Evolutionary conservation across 192 early-diverging fungal genomes (phyloP).

Genomic region (Coemansia sp.): DNA sequence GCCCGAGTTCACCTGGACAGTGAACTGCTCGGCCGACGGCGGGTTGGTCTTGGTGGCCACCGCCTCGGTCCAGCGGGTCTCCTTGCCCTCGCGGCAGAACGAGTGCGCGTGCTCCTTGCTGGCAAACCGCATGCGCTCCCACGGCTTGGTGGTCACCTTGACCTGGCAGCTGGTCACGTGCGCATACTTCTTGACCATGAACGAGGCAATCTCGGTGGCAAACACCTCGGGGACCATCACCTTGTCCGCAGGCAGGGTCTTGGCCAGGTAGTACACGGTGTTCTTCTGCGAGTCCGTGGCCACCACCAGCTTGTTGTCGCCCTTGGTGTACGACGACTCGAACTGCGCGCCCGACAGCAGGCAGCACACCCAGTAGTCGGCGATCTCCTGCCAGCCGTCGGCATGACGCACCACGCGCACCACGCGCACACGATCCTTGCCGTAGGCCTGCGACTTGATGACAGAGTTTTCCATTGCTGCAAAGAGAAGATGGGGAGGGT

Average conservation of each 20-base stretch:
- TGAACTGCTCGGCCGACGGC: conserved; percentile 11
- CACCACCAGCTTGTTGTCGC: conserved; percentile 70
- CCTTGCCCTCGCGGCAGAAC: conserved; percentile 67
- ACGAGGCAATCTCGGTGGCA: conserved; percentile 61
- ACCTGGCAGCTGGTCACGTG: conserved; percentile 63
- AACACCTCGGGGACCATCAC: conserved; percentile 73
- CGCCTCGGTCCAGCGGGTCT: conserved; percentile 61
- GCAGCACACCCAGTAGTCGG: conserved; percentile 63
- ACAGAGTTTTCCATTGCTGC: conserved; percentile 50
- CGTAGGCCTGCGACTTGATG: conserved; percentile 62
- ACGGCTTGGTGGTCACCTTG: conserved; percentile 67
- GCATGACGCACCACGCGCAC: conserved; percentile 63
- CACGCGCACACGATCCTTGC: conserved; percentile 71
- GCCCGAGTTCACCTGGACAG: conserved; percentile 60
- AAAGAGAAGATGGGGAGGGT: no score
- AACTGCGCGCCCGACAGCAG: conserved; percentile 58
- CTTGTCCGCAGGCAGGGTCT: conserved; percentile 54
- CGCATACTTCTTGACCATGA: conserved; percentile 68
- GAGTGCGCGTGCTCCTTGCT: conserved; percentile 64
- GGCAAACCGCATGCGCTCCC: conserved; percentile 66
- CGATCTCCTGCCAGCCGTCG: conserved; percentile 60
- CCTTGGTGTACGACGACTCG: conserved; percentile 68
- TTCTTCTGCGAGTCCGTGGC: conserved; percentile 79
- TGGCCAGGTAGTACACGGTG: conserved; percentile 71
- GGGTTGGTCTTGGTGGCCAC: conserved; percentile 40